These are phyloP conservation scores for Trichosporon ovoides DNA, from an alignment of 1,284 basidiomycete genomes.

Conservation along the genomic window DNA sequence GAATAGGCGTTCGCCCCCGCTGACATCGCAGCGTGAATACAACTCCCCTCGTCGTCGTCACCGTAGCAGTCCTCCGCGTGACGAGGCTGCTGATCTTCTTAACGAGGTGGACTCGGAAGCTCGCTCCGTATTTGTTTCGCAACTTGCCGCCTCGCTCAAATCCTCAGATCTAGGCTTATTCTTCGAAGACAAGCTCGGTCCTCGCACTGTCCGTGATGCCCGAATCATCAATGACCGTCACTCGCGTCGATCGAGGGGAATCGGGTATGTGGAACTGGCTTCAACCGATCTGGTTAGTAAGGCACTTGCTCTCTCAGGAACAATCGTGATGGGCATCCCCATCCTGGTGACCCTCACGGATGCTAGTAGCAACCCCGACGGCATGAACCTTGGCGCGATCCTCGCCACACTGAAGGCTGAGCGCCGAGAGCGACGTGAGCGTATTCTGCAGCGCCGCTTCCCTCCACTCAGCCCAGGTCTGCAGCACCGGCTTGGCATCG, in stretches of 20 bases:
- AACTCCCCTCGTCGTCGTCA: constrained; percentile 26
- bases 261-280: constrained; percentile 95
- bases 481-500: constrained; percentile 37
- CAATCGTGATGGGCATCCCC: constrained; percentile 94
- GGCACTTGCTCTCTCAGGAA: constrained; percentile 73
- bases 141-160: constrained; percentile 89
- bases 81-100: constrained; percentile 52
- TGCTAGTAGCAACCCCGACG: constrained; percentile 81
- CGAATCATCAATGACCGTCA: constrained; percentile 90
- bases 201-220: constrained; percentile 86
- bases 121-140: constrained; percentile 96
- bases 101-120: constrained; percentile 73
- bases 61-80: constrained; percentile 64
- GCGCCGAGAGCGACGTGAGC: constrained; percentile 12
- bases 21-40: constrained; percentile 7
- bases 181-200: constrained; percentile 94
- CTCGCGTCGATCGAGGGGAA: constrained; percentile 90
- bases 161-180: constrained; percentile 95
- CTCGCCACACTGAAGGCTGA: constrained; percentile 10
- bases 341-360: constrained; percentile 95
- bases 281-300: constrained; percentile 83
- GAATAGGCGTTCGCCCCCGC: neutral
- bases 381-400: constrained; percentile 16
- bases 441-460: constrained; percentile 24
- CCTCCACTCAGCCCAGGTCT: constrained; percentile 36